Evolutionary conservation across 345 rosid species (phyloP).

Genomic region (Mercurialis annua): DNA sequence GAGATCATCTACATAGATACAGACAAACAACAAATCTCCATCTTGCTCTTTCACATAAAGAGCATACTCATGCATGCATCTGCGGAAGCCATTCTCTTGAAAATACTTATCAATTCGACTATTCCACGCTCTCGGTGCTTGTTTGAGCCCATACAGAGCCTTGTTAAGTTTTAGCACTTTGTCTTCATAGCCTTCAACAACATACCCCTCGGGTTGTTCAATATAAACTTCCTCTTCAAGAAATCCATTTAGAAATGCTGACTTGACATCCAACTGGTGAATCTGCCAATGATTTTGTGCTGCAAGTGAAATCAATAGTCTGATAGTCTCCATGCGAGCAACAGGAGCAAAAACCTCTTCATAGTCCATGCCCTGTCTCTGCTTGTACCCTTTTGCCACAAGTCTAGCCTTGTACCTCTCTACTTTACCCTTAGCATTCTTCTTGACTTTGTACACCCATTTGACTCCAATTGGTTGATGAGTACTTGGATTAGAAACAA

Average conservation of each 20-base stretch:
- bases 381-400: too few relatives aligned
- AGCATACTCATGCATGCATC: neutral
- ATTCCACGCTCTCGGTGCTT: neutral
- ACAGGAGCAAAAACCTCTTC: too few relatives aligned
- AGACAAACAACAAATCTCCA: neutral
- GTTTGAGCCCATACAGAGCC: conserved; percentile 1
- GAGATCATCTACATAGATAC: neutral
- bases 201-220: neutral
- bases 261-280: neutral
- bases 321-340: neutral
- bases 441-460: conserved; percentile 1
- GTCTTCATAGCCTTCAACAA: neutral
- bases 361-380: too few relatives aligned
- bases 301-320: neutral
- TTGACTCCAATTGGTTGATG: conserved; percentile 8
- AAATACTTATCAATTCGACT: neutral
- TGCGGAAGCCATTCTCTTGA: too few relatives aligned
- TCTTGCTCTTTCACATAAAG: neutral
- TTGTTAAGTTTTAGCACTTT: too few relatives aligned
- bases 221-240: too few relatives aligned
- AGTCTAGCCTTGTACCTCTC: neutral
- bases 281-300: neutral
- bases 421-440: neutral
- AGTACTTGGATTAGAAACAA: too few relatives aligned
- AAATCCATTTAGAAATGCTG: too few relatives aligned